These are phyloP conservation scores for Volvox reticuliferus DNA, from an alignment of 139 green algal species.

Conservation along the genomic window DNA sequence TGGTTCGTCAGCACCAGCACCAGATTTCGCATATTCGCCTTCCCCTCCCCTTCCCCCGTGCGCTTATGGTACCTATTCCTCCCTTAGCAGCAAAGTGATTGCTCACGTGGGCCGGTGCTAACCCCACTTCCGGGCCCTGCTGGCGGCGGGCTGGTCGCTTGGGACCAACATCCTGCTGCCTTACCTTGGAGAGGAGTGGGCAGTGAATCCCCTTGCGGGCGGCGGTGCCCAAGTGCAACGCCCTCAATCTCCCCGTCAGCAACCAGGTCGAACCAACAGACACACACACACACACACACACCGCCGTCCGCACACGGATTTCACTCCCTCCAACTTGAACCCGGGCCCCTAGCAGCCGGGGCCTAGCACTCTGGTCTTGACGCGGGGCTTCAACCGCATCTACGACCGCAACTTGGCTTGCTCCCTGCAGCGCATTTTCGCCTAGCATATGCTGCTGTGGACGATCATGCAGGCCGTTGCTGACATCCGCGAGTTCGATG, in stretches of 20 bases:
- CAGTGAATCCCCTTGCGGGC: slow-evolving; percentile 75
- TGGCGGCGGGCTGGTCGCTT: slow-evolving; percentile 91
- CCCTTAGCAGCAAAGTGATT: slow-evolving; percentile 39
- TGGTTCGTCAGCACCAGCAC: no score
- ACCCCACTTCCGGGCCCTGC: slow-evolving; percentile 55
- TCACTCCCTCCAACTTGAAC: no score
- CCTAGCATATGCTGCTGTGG: slow-evolving; percentile 77
- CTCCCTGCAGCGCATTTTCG: slow-evolving; percentile 74
- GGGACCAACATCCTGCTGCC: slow-evolving; percentile 93
- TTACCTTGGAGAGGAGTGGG: slow-evolving; percentile 83
- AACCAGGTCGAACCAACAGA: slow-evolving; percentile 53
- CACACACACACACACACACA: no score
- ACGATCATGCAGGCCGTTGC: slow-evolving; percentile 36
- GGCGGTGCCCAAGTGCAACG: slow-evolving; percentile 95
- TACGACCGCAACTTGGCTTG: slow-evolving; percentile 87
- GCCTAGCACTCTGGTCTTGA: background rate
- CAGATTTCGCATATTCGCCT: no score
- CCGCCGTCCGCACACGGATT: no score
- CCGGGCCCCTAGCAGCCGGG: background rate
- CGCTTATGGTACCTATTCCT: background rate
- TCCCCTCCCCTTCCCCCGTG: slow-evolving; percentile 57
- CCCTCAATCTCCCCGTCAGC: slow-evolving; percentile 85
- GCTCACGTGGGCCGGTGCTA: slow-evolving; percentile 55
- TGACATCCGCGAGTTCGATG: slow-evolving; percentile 88
- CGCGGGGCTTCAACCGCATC: slow-evolving; percentile 86